phyloP scores from a whole-genome alignment of 148 eudicot species.

The Linanthus parryae region DNA sequence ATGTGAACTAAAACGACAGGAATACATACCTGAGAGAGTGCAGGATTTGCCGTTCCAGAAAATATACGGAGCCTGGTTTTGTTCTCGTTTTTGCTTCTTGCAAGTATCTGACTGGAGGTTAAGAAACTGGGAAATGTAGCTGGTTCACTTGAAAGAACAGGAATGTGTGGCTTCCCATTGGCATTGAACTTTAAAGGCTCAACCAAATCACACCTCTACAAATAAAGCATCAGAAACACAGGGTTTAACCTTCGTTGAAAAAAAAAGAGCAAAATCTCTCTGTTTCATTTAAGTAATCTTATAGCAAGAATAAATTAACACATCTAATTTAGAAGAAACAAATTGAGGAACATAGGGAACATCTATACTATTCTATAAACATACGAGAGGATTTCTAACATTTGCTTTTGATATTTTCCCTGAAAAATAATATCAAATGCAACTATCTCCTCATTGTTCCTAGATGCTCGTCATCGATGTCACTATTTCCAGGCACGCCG shows the following conservation, averaged over 20 bases:
- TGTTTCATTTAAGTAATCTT: too few species aligned
- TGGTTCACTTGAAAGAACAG: conserved; percentile 23
- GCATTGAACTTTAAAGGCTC: conserved; percentile 50
- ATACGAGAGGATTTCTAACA: too few species aligned
- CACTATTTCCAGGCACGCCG: too few species aligned
- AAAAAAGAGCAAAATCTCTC: not conserved
- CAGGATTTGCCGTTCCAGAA: conserved; percentile 92
- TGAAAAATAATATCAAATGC: too few species aligned
- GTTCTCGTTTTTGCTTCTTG: conserved; percentile 9
- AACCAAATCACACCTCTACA: conserved; percentile 56
- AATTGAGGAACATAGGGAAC: too few species aligned
- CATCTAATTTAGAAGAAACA: too few species aligned
- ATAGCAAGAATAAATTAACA: too few species aligned
- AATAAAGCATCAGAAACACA: conserved; percentile 4
- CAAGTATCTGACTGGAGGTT: conserved; percentile 31
- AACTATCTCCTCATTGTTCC: too few species aligned
- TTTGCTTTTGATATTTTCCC: too few species aligned
- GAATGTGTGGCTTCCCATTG: conserved; percentile 50
- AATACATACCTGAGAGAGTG: conserved; percentile 56
- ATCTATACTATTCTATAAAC: too few species aligned
- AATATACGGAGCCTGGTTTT: conserved; percentile 79
- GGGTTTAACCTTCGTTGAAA: not conserved
- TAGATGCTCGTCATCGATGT: too few species aligned
- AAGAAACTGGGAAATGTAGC: conserved; percentile 48
- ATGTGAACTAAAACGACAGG: not conserved